These are phyloP conservation scores for Cornus controversa DNA, from an alignment of 148 eudicot genomes.

Conservation along the genomic window DNA sequence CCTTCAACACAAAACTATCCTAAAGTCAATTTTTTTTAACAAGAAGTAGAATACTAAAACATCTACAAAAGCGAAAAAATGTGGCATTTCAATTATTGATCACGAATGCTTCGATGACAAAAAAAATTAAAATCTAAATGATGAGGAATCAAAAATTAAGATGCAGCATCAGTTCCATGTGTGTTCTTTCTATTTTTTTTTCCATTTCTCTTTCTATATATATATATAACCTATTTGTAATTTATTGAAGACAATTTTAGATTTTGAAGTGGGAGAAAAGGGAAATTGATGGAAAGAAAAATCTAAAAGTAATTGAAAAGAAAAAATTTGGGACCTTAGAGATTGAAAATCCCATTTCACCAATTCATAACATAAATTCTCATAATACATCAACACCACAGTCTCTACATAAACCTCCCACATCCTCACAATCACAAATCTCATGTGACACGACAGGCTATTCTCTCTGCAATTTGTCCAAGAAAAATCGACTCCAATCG, in stretches of 20 bases:
- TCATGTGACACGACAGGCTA: constrained; percentile 49
- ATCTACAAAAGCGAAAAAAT: constrained; percentile 2
- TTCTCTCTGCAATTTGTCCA: constrained; percentile 50
- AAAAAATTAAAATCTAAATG: not conserved
- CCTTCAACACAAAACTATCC: not conserved
- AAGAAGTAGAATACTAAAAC: not conserved
- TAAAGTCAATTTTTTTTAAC: not conserved
- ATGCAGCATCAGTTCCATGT: no score
- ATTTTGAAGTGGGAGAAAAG: no score
- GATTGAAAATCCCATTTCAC: no score
- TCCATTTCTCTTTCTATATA: no score
- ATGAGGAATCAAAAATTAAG: constrained; percentile 1
- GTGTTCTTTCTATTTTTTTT: no score
- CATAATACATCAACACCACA: constrained; percentile 73
- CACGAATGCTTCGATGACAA: not conserved
- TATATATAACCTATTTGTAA: no score
- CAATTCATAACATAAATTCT: no score
- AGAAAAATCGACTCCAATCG: constrained; percentile 66
- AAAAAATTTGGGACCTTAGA: no score
- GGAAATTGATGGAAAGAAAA: no score
- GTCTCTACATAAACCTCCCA: constrained; percentile 78
- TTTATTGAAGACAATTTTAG: no score
- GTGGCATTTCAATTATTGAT: not conserved
- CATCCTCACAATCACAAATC: constrained; percentile 96
- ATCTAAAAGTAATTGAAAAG: no score